phyloP scores from a whole-genome alignment of 2,329 filamentous ascomycete genomes.

The Thelonectria discophora region DNA sequence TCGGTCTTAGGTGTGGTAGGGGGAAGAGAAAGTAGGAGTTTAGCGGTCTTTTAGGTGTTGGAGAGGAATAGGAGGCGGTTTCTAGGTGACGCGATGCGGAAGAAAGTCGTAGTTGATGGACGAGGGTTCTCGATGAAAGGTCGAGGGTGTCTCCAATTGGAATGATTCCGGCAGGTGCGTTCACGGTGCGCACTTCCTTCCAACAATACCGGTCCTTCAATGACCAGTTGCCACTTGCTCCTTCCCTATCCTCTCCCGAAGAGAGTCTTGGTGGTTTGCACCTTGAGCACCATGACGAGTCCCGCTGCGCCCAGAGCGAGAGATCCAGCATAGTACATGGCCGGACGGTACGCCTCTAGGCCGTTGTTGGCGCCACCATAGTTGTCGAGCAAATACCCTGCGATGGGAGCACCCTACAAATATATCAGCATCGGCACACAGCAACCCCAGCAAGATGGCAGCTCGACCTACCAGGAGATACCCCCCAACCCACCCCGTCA shows the following conservation, averaged over 20 bases:
- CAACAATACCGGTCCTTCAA: no score
- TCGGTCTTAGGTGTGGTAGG: neutral
- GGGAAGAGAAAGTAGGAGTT: neutral
- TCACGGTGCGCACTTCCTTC: no score
- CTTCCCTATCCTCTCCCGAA: conserved; percentile 8
- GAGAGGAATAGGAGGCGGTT: neutral
- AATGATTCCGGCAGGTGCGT: neutral
- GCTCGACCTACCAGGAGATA: conserved; percentile 63
- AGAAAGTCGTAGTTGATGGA: no score
- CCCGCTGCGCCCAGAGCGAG: conserved; percentile 18
- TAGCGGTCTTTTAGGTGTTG: neutral
- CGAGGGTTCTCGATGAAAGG: neutral
- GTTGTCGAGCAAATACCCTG: conserved; percentile 65
- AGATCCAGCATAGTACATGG: conserved; percentile 68
- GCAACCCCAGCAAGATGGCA: neutral
- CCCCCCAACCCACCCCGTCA: conserved; percentile 67
- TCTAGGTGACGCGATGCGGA: neutral
- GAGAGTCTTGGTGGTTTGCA: conserved; percentile 5
- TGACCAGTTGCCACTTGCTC: no score
- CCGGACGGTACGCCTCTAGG: conserved; percentile 64
- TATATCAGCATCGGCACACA: neutral
- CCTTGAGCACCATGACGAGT: conserved; percentile 15
- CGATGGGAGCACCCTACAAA: conserved; percentile 64
- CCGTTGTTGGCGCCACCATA: conserved; percentile 61
- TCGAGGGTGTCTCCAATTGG: neutral